A percentile compares a stretch with the other conserved stretches of the same genome.
Conservation (phyloP, 1,284 basidiomycete species). For the Fomitiporia mediterranea region DNA sequence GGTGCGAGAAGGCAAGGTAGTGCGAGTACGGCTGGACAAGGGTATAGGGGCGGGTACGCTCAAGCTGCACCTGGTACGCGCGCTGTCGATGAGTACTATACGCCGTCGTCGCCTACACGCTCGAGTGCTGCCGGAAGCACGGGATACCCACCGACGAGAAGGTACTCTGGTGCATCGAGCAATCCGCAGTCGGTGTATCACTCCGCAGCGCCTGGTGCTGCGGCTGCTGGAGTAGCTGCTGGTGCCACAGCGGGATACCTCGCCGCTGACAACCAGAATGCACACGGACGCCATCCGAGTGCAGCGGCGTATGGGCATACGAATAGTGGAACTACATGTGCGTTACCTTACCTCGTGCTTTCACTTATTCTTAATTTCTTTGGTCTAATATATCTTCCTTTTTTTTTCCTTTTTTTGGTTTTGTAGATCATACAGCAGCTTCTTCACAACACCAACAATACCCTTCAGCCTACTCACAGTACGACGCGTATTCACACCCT, state of each 20-base stretch:
- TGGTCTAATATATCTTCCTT: background rate
- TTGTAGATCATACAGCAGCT: constrained; percentile 47
- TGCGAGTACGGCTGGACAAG: constrained; percentile 25
- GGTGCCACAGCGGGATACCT: constrained; percentile 16
- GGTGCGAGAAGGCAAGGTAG: constrained; percentile 32
- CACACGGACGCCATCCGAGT: constrained; percentile 29
- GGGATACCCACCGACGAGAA: constrained; percentile 35
- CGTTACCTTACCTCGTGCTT: constrained; percentile 25
- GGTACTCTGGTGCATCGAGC: constrained; percentile 37
- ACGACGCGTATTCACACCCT: constrained; percentile 33
- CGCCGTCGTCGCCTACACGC: constrained; percentile 26
- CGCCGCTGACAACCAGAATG: constrained; percentile 25
- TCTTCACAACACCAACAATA: constrained; percentile 44
- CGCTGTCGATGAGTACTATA: constrained; percentile 71
- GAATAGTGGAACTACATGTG: constrained; percentile 52
- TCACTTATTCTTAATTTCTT: background rate
- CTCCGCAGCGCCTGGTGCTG: constrained; percentile 35
- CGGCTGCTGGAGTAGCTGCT: constrained; percentile 25
- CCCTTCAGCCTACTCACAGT: constrained; percentile 40
- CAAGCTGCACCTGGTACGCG: constrained; percentile 59
- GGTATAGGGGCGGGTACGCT: constrained; percentile 53
- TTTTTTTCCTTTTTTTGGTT: constrained; percentile 4
- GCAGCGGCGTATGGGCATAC: constrained; percentile 50
- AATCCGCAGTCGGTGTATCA: constrained; percentile 31
- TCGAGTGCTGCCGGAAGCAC: constrained; percentile 34